Base-by-base conservation (phyloP, 768 basidiomycete species). In the Coprinopsis marcescibilis region DNA sequence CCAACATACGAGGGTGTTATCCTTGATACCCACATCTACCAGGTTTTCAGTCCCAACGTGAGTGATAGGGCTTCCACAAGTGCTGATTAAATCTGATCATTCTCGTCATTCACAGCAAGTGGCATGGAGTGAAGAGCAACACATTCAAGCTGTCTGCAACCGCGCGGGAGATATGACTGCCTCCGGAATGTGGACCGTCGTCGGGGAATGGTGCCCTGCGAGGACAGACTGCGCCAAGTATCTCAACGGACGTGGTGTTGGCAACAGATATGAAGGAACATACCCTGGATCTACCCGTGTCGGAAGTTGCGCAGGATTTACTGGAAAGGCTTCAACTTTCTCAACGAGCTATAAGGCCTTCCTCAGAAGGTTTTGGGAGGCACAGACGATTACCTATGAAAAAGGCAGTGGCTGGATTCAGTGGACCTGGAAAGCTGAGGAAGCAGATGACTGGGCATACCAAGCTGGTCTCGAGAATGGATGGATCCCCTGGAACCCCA, bases 371-470 rank as follows among this genome's bases (percentile, higher is more conserved):
- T 78, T 72, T 58, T 95, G 82, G 82, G 89, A 92, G 60, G 89
- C 86, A 0, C 91, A 94, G 64, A 77, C 79, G 15, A 80, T 76
- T 38, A 71, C 85, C 8, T 89, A 73, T 51, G 85, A 89, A 69
- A 69, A 68, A 41, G 79, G 67, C 12, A 67, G 71, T 29, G 86
- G 87, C 2, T 89, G 88, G 87, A 60, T 87, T 15, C 77, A 80
- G 62, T 89, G 85, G 88, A 78, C 83, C 1, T 90, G 88, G 88
- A 90, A 89, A 66, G 65, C 85, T 3, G 88, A 91, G 65, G 64
- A 66, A 49, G 85, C 88, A 2, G 88, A 89, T 51, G 92, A 95
- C 45, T 95, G 92, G 92, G 75, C 85, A 0, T 94, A 94, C 68
- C 76, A 86, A 55, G 82, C 83, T 39, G 91, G 89, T 32, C 69